A percentile compares a stretch with the other conserved stretches of the same genome.
Conservation (phyloP, 2,329 filamentous ascomycete genomes). For the Claviceps paspali region DNA sequence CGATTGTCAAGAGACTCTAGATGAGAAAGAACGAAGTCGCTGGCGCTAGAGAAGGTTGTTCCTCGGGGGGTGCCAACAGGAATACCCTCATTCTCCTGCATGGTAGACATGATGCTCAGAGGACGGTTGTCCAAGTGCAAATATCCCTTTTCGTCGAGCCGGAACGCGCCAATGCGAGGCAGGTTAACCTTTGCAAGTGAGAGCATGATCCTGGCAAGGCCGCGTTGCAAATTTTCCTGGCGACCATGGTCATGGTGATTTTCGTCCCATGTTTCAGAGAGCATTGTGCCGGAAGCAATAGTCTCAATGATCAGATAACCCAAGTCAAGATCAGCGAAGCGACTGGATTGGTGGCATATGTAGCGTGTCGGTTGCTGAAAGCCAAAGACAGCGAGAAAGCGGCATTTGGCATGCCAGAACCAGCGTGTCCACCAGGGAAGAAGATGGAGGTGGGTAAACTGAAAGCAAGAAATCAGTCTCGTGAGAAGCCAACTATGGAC, state of each 20-base stretch:
- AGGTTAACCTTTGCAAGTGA: constrained; percentile 15
- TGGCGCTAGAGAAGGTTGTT: not conserved
- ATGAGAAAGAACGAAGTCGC: not conserved
- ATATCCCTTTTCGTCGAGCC: constrained; percentile 15
- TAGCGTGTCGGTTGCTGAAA: constrained; percentile 7
- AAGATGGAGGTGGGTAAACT: not conserved
- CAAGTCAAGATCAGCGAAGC: constrained; percentile 7
- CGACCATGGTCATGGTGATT: constrained; percentile 1
- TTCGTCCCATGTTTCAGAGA: not conserved
- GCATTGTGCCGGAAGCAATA: constrained; percentile 1
- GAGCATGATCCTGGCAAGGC: constrained; percentile 15
- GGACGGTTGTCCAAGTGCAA: constrained; percentile 14
- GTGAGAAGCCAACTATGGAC: not conserved
- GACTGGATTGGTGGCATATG: constrained; percentile 5
- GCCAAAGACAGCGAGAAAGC: constrained; percentile 1
- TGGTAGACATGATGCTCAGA: not conserved
- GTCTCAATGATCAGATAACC: constrained; percentile 11
- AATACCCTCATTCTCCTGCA: not conserved
- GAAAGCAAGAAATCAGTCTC: not conserved
- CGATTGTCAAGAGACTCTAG: not conserved
- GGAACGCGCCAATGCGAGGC: constrained; percentile 14
- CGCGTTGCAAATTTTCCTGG: constrained; percentile 14
- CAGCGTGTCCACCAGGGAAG: not conserved
- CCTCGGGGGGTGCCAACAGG: not conserved
- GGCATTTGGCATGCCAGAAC: not conserved